Evolutionary conservation across 345 rosid genomes (phyloP).

Genomic region (Angophora floribunda): DNA sequence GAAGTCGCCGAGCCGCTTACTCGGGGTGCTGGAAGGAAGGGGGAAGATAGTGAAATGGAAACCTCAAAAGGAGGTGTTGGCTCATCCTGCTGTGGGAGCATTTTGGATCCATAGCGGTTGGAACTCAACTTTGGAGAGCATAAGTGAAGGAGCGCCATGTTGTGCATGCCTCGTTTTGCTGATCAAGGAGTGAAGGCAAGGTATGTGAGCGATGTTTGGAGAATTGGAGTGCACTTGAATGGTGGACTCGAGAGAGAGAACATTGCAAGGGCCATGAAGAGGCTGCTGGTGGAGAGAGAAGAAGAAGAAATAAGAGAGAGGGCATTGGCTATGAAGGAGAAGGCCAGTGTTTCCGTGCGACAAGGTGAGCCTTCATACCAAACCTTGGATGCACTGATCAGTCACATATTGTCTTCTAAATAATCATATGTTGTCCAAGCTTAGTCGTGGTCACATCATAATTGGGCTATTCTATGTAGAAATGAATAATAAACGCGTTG

Average conservation of each 20-base stretch:
- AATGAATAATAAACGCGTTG: background rate
- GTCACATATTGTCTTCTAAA: background rate
- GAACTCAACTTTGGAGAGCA: slow-evolving; percentile 62
- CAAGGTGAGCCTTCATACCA: slow-evolving; percentile 31
- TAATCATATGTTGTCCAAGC: background rate
- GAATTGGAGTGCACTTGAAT: slow-evolving; percentile 37
- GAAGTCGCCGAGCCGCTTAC: slow-evolving; percentile 4
- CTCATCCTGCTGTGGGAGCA: slow-evolving; percentile 41
- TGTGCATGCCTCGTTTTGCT: slow-evolving; percentile 50
- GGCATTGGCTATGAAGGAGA: slow-evolving; percentile 19
- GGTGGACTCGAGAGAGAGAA: slow-evolving; percentile 16
- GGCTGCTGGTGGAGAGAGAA: slow-evolving; percentile 13
- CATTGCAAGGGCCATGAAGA: slow-evolving; percentile 24
- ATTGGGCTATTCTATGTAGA: background rate
- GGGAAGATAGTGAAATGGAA: slow-evolving; percentile 62
- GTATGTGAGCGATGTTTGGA: slow-evolving; percentile 41
- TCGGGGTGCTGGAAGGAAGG: background rate
- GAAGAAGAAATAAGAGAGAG: slow-evolving; percentile 31
- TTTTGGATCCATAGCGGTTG: slow-evolving; percentile 68
- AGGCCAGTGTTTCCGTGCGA: slow-evolving; percentile 7
- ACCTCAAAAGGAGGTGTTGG: slow-evolving; percentile 51
- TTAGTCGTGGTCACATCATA: background rate
- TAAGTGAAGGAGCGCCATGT: slow-evolving; percentile 64
- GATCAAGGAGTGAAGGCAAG: slow-evolving; percentile 55
- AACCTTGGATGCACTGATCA: slow-evolving; percentile 20